Evolutionary conservation across 768 basidiomycete genomes (phyloP), one percentile per base, ranked within the genome.

Genomic region (Solioccasus polychromus): DNA sequence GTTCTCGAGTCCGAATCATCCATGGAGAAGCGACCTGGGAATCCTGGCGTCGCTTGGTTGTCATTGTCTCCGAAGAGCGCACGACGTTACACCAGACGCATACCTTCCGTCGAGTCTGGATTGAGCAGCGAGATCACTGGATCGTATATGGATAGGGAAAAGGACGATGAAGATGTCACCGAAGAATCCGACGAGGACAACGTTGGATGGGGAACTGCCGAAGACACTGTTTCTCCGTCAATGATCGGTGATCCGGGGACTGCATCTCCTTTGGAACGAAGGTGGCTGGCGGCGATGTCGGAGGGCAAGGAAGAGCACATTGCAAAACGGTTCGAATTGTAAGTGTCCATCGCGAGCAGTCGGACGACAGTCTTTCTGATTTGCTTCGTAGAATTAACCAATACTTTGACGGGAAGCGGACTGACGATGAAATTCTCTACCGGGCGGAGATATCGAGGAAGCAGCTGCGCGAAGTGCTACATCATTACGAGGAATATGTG

Each of bases 391-490:
- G 92, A 49, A 88, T 95, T 41, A 87, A 90, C 48, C 88, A 90
- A 56, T 96, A 92, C 61, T 92, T 97, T 57, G 92, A 98, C 55
- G 95, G 95, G 11, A 88, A 85, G 64, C 83, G 77, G 41, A 90
- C 90, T 1, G 88, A 93, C 49, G 92, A 96, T 53, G 94, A 97
- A 65, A 94, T 97, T 47, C 73, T 94, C n/a, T 91, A 84, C 62
- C 76, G 85, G 30, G 90, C 92, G 0, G 88, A 88, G 42, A 86
- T 97, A 47, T 79, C 85, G 30, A 77, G 88, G 57, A 88, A 84
- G 58, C 87, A 94, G 55, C 70, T 98, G 47, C 77, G 91, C 14
- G 84, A 85, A 55, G 82, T 96, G 6, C 64, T 96, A 26, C 82
- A 87, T 57, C 78, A 88, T 53, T 98, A 92, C 62, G 84, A 89